Evolutionary conservation across 441 rosid genomes (phyloP).

Genomic region (Breynia disticha): DNA sequence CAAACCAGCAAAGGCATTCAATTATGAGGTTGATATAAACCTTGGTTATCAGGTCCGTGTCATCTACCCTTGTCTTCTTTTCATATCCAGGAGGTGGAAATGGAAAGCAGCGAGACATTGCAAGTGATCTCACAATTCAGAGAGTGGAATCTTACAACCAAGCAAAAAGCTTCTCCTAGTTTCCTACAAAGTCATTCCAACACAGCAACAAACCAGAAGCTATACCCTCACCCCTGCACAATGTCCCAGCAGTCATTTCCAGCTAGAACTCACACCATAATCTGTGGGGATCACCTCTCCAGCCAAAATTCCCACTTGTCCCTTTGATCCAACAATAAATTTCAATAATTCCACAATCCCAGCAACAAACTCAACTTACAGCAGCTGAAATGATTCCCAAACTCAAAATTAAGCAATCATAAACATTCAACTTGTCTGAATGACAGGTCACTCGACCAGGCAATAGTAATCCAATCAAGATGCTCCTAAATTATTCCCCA

Average conservation of each 20-base stretch:
- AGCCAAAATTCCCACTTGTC: conserved; percentile 8
- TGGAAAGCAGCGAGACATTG: conserved; percentile 89
- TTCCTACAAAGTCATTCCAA: conserved; percentile 40
- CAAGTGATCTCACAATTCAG: conserved; percentile 23
- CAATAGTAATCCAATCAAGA: conserved; percentile 14
- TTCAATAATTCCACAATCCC: conserved; percentile 6
- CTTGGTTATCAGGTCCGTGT: conserved; percentile 43
- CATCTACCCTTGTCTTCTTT: conserved; percentile 47
- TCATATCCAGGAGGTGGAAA: conserved; percentile 86
- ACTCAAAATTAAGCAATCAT: conserved; percentile 9
- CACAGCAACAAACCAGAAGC: conserved; percentile 48
- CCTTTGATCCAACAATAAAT: conserved; percentile 5
- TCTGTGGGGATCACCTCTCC: conserved; percentile 17
- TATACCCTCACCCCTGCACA: conserved; percentile 53
- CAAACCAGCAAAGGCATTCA: conserved; percentile 11
- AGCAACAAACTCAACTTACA: conserved; percentile 7
- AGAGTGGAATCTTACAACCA: conserved; percentile 21
- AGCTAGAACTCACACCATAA: conserved; percentile 32
- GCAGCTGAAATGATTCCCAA: conserved; percentile 11
- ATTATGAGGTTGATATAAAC: conserved; percentile 27
- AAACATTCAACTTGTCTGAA: conserved; percentile 6
- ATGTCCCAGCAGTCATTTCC: conserved; percentile 50
- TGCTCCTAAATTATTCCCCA: conserved; percentile 8
- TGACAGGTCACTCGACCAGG: conserved; percentile 4
- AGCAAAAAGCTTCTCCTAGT: conserved; percentile 26